phyloP scores from a whole-genome alignment of 176 grass and related monocot species.

The Themeda triandra region DNA sequence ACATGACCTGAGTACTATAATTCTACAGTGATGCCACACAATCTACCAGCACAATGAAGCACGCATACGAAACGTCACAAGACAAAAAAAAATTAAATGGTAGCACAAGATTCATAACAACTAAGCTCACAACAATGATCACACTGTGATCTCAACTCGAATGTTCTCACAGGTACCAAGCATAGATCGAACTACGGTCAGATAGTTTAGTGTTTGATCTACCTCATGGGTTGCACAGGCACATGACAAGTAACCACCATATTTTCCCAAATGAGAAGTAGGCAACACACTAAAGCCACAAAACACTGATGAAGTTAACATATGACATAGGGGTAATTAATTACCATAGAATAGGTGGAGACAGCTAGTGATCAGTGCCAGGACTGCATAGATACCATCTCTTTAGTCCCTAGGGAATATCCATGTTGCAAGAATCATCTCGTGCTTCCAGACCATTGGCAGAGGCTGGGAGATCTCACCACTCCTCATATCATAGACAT shows the following conservation, averaged over 20 bases:
- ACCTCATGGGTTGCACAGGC: background rate
- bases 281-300: background rate
- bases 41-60: background rate
- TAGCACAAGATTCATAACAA: background rate
- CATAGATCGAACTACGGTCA: no score
- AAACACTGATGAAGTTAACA: background rate
- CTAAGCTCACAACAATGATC: background rate
- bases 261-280: background rate
- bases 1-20: no score
- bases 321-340: background rate
- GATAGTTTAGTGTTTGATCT: no score
- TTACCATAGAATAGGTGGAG: background rate
- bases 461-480: background rate
- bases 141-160: background rate
- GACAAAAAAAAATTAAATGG: background rate
- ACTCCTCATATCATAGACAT: conserved; percentile 2
- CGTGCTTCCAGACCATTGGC: conserved; percentile 14
- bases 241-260: background rate
- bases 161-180: background rate
- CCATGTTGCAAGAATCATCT: background rate
- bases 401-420: background rate
- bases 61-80: background rate
- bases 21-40: background rate
- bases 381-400: background rate
- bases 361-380: background rate